Evolutionary conservation across 306 rosid species (phyloP).

Genomic region (Glycine latifolia): DNA sequence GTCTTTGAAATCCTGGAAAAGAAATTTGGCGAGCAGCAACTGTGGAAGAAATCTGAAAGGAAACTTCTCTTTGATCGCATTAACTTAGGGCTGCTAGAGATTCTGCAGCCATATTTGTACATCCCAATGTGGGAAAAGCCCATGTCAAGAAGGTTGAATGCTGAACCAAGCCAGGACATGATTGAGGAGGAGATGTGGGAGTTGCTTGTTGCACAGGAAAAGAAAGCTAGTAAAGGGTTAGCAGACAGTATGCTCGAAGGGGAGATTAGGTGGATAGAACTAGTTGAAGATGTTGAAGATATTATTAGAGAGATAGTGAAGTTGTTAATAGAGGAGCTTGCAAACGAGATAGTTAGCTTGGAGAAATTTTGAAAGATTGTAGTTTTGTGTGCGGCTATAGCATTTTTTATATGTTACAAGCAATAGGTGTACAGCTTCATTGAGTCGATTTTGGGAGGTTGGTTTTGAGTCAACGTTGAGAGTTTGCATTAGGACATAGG

Average conservation of each 20-base stretch:
- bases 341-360: constrained; percentile 61
- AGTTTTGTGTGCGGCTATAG: constrained; percentile 39
- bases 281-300: constrained; percentile 67
- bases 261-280: constrained; percentile 65
- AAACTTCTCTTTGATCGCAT: constrained; percentile 83
- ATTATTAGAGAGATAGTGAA: constrained; percentile 71
- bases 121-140: constrained; percentile 64
- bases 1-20: constrained; percentile 77
- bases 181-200: constrained; percentile 82
- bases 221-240: constrained; percentile 56
- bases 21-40: constrained; percentile 75
- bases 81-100: constrained; percentile 63
- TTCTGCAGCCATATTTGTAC: constrained; percentile 61
- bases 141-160: constrained; percentile 62
- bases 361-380: constrained; percentile 49
- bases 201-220: constrained; percentile 64
- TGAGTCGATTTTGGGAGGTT: constrained; percentile 26
- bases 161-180: constrained; percentile 50
- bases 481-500: constrained; percentile 28
- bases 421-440: constrained; percentile 41
- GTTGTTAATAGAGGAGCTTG: constrained; percentile 70
- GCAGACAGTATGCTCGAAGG: constrained; percentile 54
- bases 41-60: constrained; percentile 82
- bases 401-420: not conserved
- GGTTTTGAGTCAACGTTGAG: constrained; percentile 14